Base-by-base conservation (phyloP, 2,329 filamentous ascomycete genomes). In the Penicillium verrucosum region DNA sequence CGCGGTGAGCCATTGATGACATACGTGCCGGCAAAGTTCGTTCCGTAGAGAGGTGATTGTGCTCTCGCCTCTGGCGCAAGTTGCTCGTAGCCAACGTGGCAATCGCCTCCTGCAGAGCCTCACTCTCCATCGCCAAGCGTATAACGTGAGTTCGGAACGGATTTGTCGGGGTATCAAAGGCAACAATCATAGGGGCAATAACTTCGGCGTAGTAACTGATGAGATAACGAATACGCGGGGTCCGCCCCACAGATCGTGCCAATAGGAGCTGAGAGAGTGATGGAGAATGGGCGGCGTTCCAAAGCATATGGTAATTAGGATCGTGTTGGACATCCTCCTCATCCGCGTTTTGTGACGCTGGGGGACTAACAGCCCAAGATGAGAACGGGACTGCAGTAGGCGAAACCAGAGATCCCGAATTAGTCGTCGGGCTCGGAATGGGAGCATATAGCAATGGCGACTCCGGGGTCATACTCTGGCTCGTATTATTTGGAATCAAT, bases 201-300 rank as follows among this genome's bases (percentile, higher is more conserved):
- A 90, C 89, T 73, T 91, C 92, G 70, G 92, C 88, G 75, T 96
- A 97, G 75, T 96, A 96, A 71, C 95, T 89, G 79, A 97, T 88
- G 70, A 96, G 88, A 75, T 89, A 95, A 63, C 89, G 88, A 78
- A 96, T 88, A 69, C 91, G 89, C 57, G 88, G 85, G 59, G 90
- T 86, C 77, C 73, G 88, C 77, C 70, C 83, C 70, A 81, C 80
- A 80, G 78, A 84, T 51, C 74, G 66, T 37, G 70, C 68, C 18
- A 73, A 59, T 18, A 75, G 66, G n/a, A 73, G 59, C 36, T 75
- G 73, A 9, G 72, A 72, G 11, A 74, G 65, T 23, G 69, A 73
- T 11, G 70, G 70, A 5, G 67, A 66, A 56, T 70, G 65, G 30
- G 59, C 60, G 3, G 62, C 56, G 32, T 63, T 55, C 60, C 63